A percentile compares a stretch with the other conserved stretches of the same genome.
Evolutionary conservation across 2,329 filamentous ascomycete genomes (phyloP).

Genomic region (Ophiostoma perfectum): DNA sequence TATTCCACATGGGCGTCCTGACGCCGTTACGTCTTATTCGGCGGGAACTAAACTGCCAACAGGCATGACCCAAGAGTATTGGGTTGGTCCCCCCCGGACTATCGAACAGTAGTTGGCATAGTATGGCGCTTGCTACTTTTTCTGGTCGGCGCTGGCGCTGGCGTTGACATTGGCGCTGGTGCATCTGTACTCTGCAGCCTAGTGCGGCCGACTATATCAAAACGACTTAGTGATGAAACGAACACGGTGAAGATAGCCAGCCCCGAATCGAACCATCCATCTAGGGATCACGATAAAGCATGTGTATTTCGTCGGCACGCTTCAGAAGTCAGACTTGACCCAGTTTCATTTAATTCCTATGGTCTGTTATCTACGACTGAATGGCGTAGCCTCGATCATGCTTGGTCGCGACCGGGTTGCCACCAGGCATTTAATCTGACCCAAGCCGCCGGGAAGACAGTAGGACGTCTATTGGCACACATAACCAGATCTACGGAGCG

Average conservation of each 20-base stretch:
- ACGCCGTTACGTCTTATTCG: neutral
- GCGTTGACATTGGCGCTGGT: constrained; percentile 13
- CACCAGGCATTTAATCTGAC: neutral
- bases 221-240: neutral
- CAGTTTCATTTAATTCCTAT: no score
- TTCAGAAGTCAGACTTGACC: no score
- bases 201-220: neutral
- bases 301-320: no score
- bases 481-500: neutral
- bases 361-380: no score
- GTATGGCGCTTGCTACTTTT: no score
- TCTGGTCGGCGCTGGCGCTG: constrained; percentile 16
- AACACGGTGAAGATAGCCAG: no score
- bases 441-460: constrained; percentile 7
- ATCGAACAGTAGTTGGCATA: no score
- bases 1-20: no score
- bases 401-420: neutral
- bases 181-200: neutral
- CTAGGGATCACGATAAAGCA: no score
- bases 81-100: no score
- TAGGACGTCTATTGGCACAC: neutral
- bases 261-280: no score
- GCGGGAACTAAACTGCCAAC: constrained; percentile 5
- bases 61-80: neutral
- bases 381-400: neutral